phyloP scores from a whole-genome alignment of 805 yeast species.

The Candida germanica region DNA sequence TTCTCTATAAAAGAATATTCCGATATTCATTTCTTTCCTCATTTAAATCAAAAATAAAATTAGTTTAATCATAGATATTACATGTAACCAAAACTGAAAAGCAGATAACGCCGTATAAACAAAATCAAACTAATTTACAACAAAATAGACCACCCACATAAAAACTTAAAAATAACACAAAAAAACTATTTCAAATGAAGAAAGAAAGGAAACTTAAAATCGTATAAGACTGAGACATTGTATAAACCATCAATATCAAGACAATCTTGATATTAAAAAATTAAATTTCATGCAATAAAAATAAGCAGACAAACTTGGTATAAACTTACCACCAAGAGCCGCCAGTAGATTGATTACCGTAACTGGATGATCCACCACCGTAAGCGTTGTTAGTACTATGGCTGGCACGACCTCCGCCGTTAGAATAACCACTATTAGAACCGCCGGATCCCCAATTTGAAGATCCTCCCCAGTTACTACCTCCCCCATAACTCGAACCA shows the following conservation, averaged over 20 bases:
- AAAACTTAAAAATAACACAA: conserved; percentile 14
- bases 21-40: conserved; percentile 15
- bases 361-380: conserved; percentile 1
- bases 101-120: conserved; percentile 7
- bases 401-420: conserved; percentile 9
- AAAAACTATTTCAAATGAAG: conserved; percentile 14
- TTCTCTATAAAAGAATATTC: conserved; percentile 9
- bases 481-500: conserved; percentile 16
- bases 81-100: conserved; percentile 3
- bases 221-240: conserved; percentile 15
- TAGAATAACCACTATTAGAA: conserved; percentile 14
- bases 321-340: conserved; percentile 47
- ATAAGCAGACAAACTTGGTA: conserved; percentile 6
- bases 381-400: conserved; percentile 1
- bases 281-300: conserved; percentile 5
- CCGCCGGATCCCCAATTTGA: conserved; percentile 17
- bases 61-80: conserved; percentile 8
- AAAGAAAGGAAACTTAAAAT: conserved; percentile 7
- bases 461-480: conserved; percentile 14
- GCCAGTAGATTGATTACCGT: conserved; percentile 27
- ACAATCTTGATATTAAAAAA: conserved; percentile 1
- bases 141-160: conserved; percentile 2
- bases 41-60: conserved; percentile 3
- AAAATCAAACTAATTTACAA: conserved; percentile 12
- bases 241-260: conserved; percentile 3